Conservation (phyloP, 345 rosid genomes). For the Linum tenue region DNA sequence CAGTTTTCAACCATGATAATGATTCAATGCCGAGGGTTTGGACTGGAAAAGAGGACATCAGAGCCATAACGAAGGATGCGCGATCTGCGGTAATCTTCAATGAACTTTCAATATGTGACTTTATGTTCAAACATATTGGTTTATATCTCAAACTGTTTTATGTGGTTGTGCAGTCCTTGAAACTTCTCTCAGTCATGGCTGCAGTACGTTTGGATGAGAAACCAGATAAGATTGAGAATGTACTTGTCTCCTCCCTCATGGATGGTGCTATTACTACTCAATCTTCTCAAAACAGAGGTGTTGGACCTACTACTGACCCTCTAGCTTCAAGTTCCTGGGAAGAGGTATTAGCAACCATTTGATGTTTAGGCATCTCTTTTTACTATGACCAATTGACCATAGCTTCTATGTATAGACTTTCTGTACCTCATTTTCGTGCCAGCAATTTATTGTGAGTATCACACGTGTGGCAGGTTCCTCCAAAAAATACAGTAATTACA, state of each 20-base stretch:
- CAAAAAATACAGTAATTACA: constrained; percentile 27
- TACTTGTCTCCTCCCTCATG: constrained; percentile 47
- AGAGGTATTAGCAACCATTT: constrained; percentile 34
- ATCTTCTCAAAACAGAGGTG: constrained; percentile 37
- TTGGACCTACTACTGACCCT: constrained; percentile 37
- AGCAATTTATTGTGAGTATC: constrained; percentile 9
- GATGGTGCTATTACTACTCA: constrained; percentile 35
- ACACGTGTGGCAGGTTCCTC: constrained; percentile 35
- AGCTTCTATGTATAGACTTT: too few species aligned
- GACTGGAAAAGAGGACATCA: constrained; percentile 68
- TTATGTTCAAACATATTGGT: background rate
- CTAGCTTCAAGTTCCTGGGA: constrained; percentile 69
- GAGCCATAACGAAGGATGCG: constrained; percentile 54
- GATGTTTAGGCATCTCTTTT: background rate
- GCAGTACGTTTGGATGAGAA: constrained; percentile 65
- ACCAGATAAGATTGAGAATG: constrained; percentile 44
- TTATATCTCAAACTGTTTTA: constrained; percentile 21
- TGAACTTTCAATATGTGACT: constrained; percentile 9
- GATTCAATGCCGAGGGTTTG: constrained; percentile 70
- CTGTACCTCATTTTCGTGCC: background rate
- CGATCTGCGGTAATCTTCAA: constrained; percentile 42
- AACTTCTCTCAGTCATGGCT: constrained; percentile 49
- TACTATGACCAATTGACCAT: background rate
- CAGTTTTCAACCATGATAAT: constrained; percentile 54
- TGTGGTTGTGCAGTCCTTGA: constrained; percentile 38